Conservation (phyloP, 1,284 basidiomycete genomes). For the Ceratobasidium sp. region DNA sequence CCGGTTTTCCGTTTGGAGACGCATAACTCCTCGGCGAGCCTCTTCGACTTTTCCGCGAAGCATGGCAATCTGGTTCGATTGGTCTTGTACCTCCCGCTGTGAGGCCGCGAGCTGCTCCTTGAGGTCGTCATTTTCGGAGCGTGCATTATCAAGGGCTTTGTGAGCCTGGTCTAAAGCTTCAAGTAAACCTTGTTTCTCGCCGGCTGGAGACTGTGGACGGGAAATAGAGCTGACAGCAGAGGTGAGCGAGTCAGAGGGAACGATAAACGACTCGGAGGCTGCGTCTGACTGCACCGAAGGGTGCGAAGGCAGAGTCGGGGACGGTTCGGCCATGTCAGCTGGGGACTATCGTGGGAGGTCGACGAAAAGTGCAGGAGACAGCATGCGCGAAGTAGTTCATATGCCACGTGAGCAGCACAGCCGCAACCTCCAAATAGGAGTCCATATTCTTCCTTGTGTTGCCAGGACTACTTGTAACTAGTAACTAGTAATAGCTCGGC, state of each 20-base stretch:
- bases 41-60: conserved; percentile 89
- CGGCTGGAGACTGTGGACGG: not conserved
- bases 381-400: not conserved
- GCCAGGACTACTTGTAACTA: conserved; percentile 1
- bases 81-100: conserved; percentile 16
- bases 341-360: not conserved
- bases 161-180: conserved; percentile 20
- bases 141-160: not conserved
- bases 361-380: not conserved
- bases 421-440: not conserved
- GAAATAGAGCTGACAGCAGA: not conserved
- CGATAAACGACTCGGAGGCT: conserved; percentile 26
- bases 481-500: not conserved
- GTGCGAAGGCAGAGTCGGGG: not conserved
- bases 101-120: conserved; percentile 22
- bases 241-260: conserved; percentile 11
- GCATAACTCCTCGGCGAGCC: conserved; percentile 87
- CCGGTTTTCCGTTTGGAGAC: conserved; percentile 83
- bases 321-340: not conserved
- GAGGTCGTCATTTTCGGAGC: conserved; percentile 24
- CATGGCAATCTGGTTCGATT: conserved; percentile 59
- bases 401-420: conserved; percentile 33
- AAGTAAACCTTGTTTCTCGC: conserved; percentile 9
- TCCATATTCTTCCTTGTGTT: not conserved
- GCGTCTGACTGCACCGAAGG: not conserved